These are phyloP conservation scores for Diplodia seriata DNA, from an alignment of 2,329 filamentous ascomycete genomes.

Conservation along the genomic window DNA sequence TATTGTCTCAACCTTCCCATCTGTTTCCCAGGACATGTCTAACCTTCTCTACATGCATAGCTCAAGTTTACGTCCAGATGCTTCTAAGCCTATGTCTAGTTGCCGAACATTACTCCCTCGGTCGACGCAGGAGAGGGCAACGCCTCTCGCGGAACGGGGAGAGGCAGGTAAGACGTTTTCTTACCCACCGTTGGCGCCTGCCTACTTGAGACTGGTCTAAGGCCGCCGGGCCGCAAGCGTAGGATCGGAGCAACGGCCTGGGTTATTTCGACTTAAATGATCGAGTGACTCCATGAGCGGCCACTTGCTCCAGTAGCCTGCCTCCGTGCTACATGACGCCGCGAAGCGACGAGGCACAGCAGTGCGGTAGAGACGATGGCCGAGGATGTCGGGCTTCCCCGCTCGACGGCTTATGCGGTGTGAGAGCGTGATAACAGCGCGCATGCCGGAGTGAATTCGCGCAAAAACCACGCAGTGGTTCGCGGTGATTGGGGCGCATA, in stretches of 20 bases:
- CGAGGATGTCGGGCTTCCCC: slow-evolving; percentile 13
- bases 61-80: neutral
- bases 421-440: neutral
- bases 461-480: slow-evolving; percentile 15
- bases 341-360: slow-evolving; percentile 8
- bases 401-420: slow-evolving; percentile 15
- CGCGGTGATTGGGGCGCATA: neutral
- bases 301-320: neutral
- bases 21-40: neutral
- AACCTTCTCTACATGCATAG: neutral
- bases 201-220: neutral
- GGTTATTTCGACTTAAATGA: neutral
- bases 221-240: neutral
- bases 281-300: neutral
- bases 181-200: neutral
- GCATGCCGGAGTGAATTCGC: neutral
- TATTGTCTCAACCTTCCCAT: neutral
- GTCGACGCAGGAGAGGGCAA: neutral
- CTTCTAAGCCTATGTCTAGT: neutral
- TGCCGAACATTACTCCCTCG: neutral
- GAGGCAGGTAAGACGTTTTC: neutral
- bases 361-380: neutral
- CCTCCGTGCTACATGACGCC: neutral
- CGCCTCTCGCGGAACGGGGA: neutral
- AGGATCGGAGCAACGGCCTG: neutral